Base-by-base conservation (phyloP, 441 rosid species). In the Breynia disticha region DNA sequence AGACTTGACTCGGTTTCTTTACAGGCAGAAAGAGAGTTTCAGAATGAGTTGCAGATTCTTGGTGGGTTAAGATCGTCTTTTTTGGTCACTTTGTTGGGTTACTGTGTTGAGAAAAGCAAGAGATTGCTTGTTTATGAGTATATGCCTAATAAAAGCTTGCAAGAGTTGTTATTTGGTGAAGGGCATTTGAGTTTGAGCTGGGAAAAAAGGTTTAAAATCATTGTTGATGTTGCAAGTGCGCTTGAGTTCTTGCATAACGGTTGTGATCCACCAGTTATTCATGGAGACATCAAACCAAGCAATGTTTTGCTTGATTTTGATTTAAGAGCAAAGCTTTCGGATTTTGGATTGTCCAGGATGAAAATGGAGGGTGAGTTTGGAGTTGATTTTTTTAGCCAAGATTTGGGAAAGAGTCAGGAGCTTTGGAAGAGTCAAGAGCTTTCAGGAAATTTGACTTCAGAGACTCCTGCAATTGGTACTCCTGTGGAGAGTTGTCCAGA, bases 201-300 rank as follows among this genome's bases (percentile, higher is more conserved):
- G 98, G 84, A 78, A 21, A 79, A 69, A 41, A 80, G 98, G 58
- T 82, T 79, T 16, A 67, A 69, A 46, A 59, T 91, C 46, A 63
- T 91, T 16, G 76, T 86, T 17, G 97, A 91, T 68, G 91, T 91
- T 50, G 82, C 94, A 1, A 80, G 72, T 72, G 98, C 96, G 39
- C 75, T 91, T 5, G 95, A 91, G 44, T 86, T 75, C 62, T 59
- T 91, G 76, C 98, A 91, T 63, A 69, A 78, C 37, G 97, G 86
- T 0, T 91, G 94, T 65, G 95, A 86, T 55, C 98, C 95, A n/a
- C 94, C 97, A 0, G 94, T 91, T 67, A 82, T 91, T 69, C 98
- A 91, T 56, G 97, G 98, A 16, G 98, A 91, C 56, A 73, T 91
- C 13, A 91, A 91, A 76, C 98, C 98, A 0, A 88, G 98, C 54